Evolutionary conservation across 352 stramenopile species (phyloP).

Genomic region (Albugo candida): DNA sequence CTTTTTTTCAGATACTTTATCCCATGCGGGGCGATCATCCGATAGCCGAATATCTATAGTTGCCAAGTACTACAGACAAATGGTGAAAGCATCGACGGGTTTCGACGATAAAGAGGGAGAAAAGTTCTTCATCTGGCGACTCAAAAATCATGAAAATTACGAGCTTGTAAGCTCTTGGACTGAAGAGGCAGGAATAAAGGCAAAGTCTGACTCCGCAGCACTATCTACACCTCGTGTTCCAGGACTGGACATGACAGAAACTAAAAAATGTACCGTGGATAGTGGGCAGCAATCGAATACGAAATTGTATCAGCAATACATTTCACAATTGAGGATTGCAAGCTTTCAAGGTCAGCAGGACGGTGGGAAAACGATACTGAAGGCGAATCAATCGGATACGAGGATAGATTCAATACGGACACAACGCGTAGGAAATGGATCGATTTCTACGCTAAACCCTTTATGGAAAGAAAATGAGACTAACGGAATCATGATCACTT

Average conservation of each 20-base stretch:
- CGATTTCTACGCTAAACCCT: no score
- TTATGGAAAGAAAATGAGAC: slow-evolving; percentile 16
- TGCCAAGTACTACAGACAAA: slow-evolving; percentile 81
- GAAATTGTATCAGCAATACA: no score
- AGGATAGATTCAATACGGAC: background rate
- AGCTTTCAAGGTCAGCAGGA: no score
- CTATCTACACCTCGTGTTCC: background rate
- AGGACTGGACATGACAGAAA: background rate
- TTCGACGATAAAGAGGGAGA: slow-evolving; percentile 79
- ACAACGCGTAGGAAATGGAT: no score
- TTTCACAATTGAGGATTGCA: no score
- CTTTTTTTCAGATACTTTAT: slow-evolving; percentile 73
- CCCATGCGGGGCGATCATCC: slow-evolving; percentile 59
- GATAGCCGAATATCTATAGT: slow-evolving; percentile 86
- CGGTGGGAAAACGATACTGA: no score
- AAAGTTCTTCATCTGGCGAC: slow-evolving; percentile 74
- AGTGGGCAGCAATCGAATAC: no score
- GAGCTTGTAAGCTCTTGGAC: background rate
- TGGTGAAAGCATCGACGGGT: slow-evolving; percentile 81
- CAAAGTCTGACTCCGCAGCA: slow-evolving; percentile 2
- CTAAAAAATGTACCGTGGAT: no score
- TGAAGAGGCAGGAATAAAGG: slow-evolving; percentile 43
- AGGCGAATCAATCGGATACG: no score
- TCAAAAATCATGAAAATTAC: slow-evolving; percentile 68
- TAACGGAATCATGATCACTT: slow-evolving; percentile 72